Base-by-base conservation (phyloP, 164 flowering plant species). In the Annona squamosa region DNA sequence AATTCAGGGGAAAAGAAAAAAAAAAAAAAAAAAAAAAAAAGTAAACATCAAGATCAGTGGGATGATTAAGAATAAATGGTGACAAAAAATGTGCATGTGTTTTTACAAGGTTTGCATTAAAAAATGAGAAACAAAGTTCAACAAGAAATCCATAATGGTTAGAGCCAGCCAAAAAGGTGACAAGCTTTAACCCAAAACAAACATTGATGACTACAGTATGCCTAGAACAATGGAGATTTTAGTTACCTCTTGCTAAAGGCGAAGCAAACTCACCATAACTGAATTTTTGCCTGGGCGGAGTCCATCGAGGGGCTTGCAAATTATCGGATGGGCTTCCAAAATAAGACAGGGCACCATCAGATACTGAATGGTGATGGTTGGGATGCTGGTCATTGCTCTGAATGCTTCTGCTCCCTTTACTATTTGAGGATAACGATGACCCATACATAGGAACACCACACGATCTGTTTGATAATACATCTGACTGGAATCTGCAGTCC, bases 261-360 rank as follows among this genome's bases (percentile, higher is more conserved):
- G 81, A 75, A 68, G 83, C 59, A 62, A 70, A 74, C 67, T 78
- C 79, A 12, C 59, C 77, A 44, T 52, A 46, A 71, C 75, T 79
- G 69, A 67, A 72, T 42, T 81, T 81, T 26, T 74, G 76, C 17
- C 70, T 68, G 5, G 84, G 81, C 43, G 86, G 84, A 4, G 85
- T 82, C 86, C 83, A 84, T 42, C 78, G 76, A 17, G 81, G 79
- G 18, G 72, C 77, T 66, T 74, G 83, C 37, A 72, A 46, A 71
- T 70, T 82, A 68, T 81, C 77, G 43, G 84, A 72, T 9, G 81
- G 84, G 76, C 87, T 82, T 65, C 73, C 85, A 74, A 79, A 74
- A 71, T 82, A 84, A 68, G 87, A 82, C 42, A 82, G 81, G 56
- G 68, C 82, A n/a, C 84, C 85, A 74, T 84, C 87, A 72, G 87